phyloP scores from a whole-genome alignment of 352 stramenopile genomes.

The Pythium periplocum region DNA sequence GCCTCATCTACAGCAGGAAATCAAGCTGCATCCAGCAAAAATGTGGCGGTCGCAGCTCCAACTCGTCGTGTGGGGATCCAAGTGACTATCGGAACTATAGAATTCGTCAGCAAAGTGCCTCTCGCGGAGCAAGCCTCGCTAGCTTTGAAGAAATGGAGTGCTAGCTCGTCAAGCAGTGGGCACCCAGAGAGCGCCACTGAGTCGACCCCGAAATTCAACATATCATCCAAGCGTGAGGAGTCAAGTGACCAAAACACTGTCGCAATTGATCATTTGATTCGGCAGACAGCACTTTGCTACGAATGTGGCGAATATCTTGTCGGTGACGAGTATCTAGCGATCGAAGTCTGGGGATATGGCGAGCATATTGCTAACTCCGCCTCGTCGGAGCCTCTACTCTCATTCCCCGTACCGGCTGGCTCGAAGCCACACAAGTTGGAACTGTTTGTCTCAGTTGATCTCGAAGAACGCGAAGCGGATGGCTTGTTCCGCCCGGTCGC shows the following conservation, averaged over 20 bases:
- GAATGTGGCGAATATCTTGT: too few species aligned
- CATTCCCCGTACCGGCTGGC: not conserved
- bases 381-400: not conserved
- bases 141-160: slow-evolving; percentile 29
- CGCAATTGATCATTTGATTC: too few species aligned
- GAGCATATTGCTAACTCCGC: slow-evolving; percentile 4
- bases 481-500: slow-evolving; percentile 59
- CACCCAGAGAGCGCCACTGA: not conserved
- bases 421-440: slow-evolving; percentile 23
- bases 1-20: too few species aligned
- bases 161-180: not conserved
- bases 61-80: too few species aligned
- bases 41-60: too few species aligned
- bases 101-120: not conserved
- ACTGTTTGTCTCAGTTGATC: slow-evolving; percentile 70
- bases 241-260: not conserved
- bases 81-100: too few species aligned
- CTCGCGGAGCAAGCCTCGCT: slow-evolving; percentile 23
- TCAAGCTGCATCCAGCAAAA: too few species aligned
- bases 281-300: too few species aligned
- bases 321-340: slow-evolving; percentile 31
- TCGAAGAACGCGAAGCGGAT: slow-evolving; percentile 63
- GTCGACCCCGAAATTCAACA: slow-evolving; percentile 15
- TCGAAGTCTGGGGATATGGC: slow-evolving; percentile 57
- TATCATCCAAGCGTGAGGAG: not conserved